These are phyloP conservation scores for Cordyceps tenuipes DNA, from an alignment of 2,329 filamentous ascomycete genomes.

Conservation along the genomic window DNA sequence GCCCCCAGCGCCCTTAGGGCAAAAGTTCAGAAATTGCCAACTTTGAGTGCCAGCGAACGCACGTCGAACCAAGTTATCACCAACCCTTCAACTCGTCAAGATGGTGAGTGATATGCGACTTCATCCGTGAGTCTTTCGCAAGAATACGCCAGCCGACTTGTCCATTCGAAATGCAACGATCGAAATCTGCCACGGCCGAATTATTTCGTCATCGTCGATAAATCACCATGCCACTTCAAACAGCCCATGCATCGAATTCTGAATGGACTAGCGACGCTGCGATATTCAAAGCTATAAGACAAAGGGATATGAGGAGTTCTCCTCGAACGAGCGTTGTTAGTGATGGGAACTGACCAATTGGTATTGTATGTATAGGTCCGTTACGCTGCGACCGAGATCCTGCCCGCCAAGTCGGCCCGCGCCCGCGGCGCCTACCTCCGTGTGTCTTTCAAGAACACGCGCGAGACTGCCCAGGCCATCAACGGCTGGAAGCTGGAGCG, in stretches of 20 bases:
- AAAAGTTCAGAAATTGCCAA: constrained; percentile 41
- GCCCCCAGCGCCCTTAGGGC: constrained; percentile 29
- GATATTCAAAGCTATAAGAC: constrained; percentile 1
- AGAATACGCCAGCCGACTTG: constrained; percentile 4
- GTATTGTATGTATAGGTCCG: constrained; percentile 57
- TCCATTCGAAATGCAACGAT: constrained; percentile 15
- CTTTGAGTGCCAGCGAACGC: constrained; percentile 34
- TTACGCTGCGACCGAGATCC: constrained; percentile 88
- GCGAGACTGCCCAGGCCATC: constrained; percentile 98
- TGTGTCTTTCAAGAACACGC: constrained; percentile 99
- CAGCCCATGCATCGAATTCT: not conserved
- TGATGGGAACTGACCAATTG: constrained; percentile 16
- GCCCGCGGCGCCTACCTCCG: constrained; percentile 97
- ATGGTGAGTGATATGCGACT: constrained; percentile 39
- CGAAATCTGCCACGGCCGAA: not conserved
- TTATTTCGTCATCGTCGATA: not conserved
- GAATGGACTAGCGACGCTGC: not conserved
- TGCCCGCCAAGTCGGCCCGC: constrained; percentile 87
- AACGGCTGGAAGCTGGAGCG: constrained; percentile 98
- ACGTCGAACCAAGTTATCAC: constrained; percentile 44
- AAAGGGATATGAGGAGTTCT: not conserved
- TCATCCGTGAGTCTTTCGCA: constrained; percentile 13
- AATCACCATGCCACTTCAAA: not conserved
- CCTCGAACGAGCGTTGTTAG: not conserved
- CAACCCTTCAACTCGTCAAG: constrained; percentile 43